Evolutionary conservation across 345 rosid genomes (phyloP).

Genomic region (Eucalyptus virginea): DNA sequence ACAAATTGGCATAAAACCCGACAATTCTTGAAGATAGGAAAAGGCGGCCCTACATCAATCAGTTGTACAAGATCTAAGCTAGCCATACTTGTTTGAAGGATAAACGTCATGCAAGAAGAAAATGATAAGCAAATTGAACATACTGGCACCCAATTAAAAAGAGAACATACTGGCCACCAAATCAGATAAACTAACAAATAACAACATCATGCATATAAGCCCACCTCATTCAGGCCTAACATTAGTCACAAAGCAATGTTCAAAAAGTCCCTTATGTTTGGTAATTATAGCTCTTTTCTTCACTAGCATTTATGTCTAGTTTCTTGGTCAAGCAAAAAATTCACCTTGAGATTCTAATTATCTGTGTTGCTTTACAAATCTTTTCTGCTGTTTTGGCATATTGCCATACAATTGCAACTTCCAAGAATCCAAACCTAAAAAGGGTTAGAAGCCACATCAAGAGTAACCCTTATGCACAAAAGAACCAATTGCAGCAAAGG

Average conservation of each 20-base stretch:
- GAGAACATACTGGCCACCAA: not conserved
- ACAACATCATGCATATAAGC: not conserved
- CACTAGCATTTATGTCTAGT: not conserved
- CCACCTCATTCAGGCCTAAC: not conserved
- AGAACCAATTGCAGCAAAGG: not conserved
- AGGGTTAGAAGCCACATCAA: not conserved
- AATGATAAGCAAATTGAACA: not conserved
- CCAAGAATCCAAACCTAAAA: not conserved
- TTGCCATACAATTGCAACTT: not conserved
- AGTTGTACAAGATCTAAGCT: not conserved
- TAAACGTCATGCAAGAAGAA: not conserved
- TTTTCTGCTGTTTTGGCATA: not conserved
- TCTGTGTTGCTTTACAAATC: not conserved
- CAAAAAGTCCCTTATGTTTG: not conserved
- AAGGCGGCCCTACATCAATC: conserved; percentile 57
- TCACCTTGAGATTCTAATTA: not conserved
- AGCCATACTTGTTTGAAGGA: not conserved
- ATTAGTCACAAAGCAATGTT: not conserved
- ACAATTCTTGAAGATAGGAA: conserved; percentile 83
- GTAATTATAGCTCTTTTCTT: not conserved
- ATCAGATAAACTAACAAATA: not conserved
- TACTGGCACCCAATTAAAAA: not conserved
- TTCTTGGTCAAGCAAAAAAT: not conserved
- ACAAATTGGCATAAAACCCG: conserved; percentile 77
- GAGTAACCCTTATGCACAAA: not conserved